Evolutionary conservation across 2,329 filamentous ascomycete genomes (phyloP).

Genomic region (Botrytis galanthina): DNA sequence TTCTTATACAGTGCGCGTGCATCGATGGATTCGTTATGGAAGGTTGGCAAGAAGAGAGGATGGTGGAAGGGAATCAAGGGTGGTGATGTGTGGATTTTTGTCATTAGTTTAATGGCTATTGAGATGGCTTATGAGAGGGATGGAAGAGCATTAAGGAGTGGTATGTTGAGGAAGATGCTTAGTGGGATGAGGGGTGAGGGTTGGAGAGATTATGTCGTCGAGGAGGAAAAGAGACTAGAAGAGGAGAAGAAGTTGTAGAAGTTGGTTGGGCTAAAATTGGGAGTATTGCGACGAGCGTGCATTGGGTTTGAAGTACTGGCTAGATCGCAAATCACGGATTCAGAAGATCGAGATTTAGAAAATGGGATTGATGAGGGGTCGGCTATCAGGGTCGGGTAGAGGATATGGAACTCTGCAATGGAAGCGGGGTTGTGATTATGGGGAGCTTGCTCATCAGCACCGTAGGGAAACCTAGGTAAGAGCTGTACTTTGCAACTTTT

Average conservation of each 20-base stretch:
- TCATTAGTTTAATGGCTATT: constrained; percentile 72
- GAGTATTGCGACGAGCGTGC: neutral
- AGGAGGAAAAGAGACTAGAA: constrained; percentile 29
- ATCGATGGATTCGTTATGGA: constrained; percentile 84
- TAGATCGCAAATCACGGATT: neutral
- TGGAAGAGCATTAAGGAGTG: constrained; percentile 30
- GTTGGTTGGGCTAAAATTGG: neutral
- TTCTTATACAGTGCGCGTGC: constrained; percentile 77
- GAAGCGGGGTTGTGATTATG: neutral
- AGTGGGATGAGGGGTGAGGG: constrained; percentile 37
- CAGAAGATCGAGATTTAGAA: neutral
- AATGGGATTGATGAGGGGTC: neutral
- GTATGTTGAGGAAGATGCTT: constrained; percentile 32
- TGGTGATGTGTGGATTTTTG: constrained; percentile 83
- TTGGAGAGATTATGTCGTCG: constrained; percentile 28
- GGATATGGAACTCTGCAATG: neutral
- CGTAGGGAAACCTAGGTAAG: neutral
- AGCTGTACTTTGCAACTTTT: neutral
- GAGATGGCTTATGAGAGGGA: constrained; percentile 56
- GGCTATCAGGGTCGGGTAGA: neutral
- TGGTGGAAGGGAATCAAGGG: constrained; percentile 83
- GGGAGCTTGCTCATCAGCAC: neutral
- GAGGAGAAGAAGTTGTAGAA: constrained; percentile 22
- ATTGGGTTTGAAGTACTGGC: neutral
- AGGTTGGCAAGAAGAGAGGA: constrained; percentile 85